Evolutionary conservation across 768 basidiomycete genomes (phyloP), one percentile per base, ranked within the genome.

Genomic region (Dictyophora rubrovolvata): DNA sequence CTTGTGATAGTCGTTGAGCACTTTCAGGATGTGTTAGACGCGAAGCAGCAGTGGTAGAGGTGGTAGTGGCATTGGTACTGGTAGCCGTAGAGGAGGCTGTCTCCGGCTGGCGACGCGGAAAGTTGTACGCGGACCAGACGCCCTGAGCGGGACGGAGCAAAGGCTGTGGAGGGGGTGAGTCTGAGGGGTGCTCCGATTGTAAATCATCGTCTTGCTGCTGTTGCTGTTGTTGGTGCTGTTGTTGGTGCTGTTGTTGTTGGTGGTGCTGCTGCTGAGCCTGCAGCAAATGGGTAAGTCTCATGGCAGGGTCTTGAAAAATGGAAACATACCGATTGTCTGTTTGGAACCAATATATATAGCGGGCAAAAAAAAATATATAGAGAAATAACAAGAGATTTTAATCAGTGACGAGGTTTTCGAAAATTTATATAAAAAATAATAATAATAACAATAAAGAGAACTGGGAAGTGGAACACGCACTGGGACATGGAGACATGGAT

Each of bases 1-100:
- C 42, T n/a, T 42, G 42, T 14, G 11, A 42, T 3, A 14, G 42
- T 42, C 57, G 57, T 20, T 51, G 34, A 5, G 57, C 57, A 59
- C 57, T 59, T 42, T 59, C 57, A 6, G 57, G 57, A 37, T 42
- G 57, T 12, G 57, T 59, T 1, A 59, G 33, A 16, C 55, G 49
- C 20, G 55, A 42, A 14, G 42, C 12, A 42, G 42, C 2, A 4
- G n/a, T 4, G n/a, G 42, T 14, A 42, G 42, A 42, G 28, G 28
- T 34, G 1, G 12, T 5, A 34, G 33, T 21, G 28, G 3, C 3
- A 21, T 37, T 55, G 37, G 54, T 18, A 46, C n/a, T n/a, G n/a
- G 20, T 36, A 37, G 20, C 10, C 9, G 3, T n/a, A 5, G 23
- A 3, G 37, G 53, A 12, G 6, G 33, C 33, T 22, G 53, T 23